A percentile compares a stretch with the other conserved stretches of the same genome.
phyloP scores from a whole-genome alignment of 345 rosid species.

The Murraya paniculata region DNA sequence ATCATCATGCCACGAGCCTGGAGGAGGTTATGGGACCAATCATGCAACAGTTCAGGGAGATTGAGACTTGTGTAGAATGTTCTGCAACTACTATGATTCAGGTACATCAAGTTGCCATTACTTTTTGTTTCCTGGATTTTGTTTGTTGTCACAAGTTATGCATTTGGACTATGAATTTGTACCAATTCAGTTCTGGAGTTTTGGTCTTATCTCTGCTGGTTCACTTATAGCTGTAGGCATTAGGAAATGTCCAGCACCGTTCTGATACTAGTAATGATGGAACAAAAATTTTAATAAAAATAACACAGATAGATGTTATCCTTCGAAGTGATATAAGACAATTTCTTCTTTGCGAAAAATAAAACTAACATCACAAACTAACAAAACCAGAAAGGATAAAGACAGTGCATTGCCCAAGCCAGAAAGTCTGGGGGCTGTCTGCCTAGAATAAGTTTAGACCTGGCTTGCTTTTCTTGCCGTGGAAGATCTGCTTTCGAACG shows the following conservation, averaged over 20 bases:
- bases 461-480: not conserved
- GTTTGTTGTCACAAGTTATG: conserved; percentile 1
- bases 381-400: not conserved
- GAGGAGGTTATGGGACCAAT: conserved; percentile 78
- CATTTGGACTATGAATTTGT: not conserved
- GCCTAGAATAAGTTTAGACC: not conserved
- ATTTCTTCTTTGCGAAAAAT: not conserved
- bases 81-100: conserved; percentile 75
- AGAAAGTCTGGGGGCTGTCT: not conserved
- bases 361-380: not conserved
- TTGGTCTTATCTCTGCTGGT: not conserved
- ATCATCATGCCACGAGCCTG: conserved; percentile 42
- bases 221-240: not conserved
- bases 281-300: not conserved
- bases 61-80: conserved; percentile 84
- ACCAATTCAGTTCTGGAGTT: not conserved
- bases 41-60: conserved; percentile 78
- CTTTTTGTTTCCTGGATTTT: not conserved
- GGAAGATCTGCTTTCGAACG: not conserved
- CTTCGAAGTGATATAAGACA: not conserved
- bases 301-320: not conserved
- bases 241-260: not conserved
- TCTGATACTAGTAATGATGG: not conserved
- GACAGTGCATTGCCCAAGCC: not conserved
- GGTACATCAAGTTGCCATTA: conserved; percentile 29